Evolutionary conservation across 192 early-diverging fungal species (phyloP).

Genomic region (Rhizophagus prolifer): DNA sequence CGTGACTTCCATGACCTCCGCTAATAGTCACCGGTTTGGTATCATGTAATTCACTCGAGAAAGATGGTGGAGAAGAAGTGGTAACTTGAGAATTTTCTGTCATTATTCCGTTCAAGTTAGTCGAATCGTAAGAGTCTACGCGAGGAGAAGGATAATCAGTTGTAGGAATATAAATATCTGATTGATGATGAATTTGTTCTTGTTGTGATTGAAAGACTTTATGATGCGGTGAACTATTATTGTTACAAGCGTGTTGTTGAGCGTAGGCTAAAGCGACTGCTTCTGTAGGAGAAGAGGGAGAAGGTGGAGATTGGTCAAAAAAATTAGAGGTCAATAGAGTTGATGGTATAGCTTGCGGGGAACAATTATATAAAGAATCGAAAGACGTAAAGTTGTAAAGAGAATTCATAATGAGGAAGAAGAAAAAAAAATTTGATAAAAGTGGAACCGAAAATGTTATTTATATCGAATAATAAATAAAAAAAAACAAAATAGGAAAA

Average conservation of each 20-base stretch:
- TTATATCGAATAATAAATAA: no score
- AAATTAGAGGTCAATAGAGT: neutral
- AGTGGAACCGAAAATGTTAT: no score
- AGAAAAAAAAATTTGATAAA: no score
- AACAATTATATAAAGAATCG: neutral
- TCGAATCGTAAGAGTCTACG: neutral
- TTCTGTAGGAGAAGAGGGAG: neutral
- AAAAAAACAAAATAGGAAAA: no score
- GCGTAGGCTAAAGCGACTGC: neutral
- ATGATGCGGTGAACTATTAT: neutral
- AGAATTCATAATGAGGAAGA: neutral
- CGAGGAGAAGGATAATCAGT: slow-evolving; percentile 10
- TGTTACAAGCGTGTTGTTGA: neutral
- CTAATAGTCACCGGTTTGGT: slow-evolving; percentile 1
- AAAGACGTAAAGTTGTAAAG: neutral
- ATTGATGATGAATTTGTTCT: neutral
- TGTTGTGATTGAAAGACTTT: neutral
- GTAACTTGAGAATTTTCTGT: neutral
- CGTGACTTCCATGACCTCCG: neutral
- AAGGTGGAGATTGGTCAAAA: neutral
- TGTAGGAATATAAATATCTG: neutral
- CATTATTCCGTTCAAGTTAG: neutral
- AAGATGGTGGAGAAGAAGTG: neutral
- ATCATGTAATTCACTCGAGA: neutral
- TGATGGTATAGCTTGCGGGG: neutral